Base-by-base conservation (phyloP, 2,329 filamentous ascomycete genomes). In the Daldinia sp. region DNA sequence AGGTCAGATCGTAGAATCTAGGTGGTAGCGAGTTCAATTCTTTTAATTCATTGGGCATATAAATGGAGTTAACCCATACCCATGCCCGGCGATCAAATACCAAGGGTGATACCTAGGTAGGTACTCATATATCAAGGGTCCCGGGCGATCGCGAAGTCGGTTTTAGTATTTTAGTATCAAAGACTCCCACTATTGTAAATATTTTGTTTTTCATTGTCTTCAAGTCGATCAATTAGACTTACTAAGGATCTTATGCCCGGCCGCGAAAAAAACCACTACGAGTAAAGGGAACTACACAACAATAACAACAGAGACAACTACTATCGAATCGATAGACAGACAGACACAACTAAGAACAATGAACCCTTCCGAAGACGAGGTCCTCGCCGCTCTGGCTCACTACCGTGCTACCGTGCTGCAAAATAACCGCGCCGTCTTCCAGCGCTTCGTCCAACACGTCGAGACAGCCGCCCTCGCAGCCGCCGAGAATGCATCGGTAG, bases 331-430 rank as follows among this genome's bases (percentile, higher is more conserved):
- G 41, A 59, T 2, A 23, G 30, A 26, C 12, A 50, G 41, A 59
- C 1, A 23, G 30, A 26, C 12, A 50, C 18, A 15, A 42, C 5
- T 15, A 15, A 28, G 35, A 33, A 42, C 35, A 15, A 57, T 44
- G 54, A 20, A 44, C 18, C 39, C 54, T 9, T 18, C 54, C 37
- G 54, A 57, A 61, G 58, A 41, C 9, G 46, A 42, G 35, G 26
- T 53, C n/a, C 35, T 28, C 9, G 48, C 59, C 5, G 23, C 59
- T 26, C 26, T 61, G 7, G 26, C 59, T 18, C 59, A 44, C 20
- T 61, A 61, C n/a, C 59, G 59, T 5, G 35, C 35, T 9, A 20
- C 20, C 46, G 26, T 61, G 20, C 10, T 44, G 12, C 37, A 53
- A 9, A 37, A 13, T 10, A 61, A 61, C 9, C 13, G 35, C 10